These are phyloP conservation scores for Microthyrium microscopicum DNA, from an alignment of 2,329 filamentous ascomycete genomes.

Conservation along the genomic window DNA sequence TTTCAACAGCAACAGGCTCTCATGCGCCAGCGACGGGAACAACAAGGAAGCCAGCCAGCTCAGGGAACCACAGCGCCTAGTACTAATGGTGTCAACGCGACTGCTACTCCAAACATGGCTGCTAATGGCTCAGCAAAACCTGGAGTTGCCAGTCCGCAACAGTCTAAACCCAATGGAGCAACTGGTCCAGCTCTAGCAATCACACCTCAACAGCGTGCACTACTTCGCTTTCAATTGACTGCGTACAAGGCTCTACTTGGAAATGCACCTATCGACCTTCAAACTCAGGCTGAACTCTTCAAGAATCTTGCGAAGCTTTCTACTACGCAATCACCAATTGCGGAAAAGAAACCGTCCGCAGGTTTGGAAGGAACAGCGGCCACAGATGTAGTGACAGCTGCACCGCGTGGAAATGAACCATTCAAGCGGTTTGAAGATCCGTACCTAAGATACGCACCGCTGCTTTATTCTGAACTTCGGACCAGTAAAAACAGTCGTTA, in stretches of 20 bases:
- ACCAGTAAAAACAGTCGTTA: too few species aligned
- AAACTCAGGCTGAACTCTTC: conserved; percentile 67
- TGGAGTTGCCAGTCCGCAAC: neutral
- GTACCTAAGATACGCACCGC: conserved; percentile 26
- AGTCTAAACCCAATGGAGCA: conserved; percentile 1
- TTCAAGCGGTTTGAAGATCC: conserved; percentile 67
- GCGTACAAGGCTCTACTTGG: conserved; percentile 84
- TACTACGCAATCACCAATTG: conserved; percentile 29
- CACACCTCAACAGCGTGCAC: conserved; percentile 43
- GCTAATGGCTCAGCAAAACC: neutral
- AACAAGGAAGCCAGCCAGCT: conserved; percentile 24
- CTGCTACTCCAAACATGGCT: neutral
- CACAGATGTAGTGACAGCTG: conserved; percentile 16
- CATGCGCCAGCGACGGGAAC: conserved; percentile 29
- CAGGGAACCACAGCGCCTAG: conserved; percentile 5
- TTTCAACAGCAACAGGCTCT: conserved; percentile 41
- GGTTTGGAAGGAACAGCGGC: conserved; percentile 23
- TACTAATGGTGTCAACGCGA: conserved; percentile 1
- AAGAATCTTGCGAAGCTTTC: conserved; percentile 27
- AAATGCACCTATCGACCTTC: conserved; percentile 66
- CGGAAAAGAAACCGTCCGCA: conserved; percentile 17
- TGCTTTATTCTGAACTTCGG: conserved; percentile 68
- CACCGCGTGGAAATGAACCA: conserved; percentile 13
- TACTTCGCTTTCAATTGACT: conserved; percentile 70
- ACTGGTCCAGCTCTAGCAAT: conserved; percentile 3